phyloP scores from a whole-genome alignment of 805 yeast species.

The Kodamaea fukazawae region DNA sequence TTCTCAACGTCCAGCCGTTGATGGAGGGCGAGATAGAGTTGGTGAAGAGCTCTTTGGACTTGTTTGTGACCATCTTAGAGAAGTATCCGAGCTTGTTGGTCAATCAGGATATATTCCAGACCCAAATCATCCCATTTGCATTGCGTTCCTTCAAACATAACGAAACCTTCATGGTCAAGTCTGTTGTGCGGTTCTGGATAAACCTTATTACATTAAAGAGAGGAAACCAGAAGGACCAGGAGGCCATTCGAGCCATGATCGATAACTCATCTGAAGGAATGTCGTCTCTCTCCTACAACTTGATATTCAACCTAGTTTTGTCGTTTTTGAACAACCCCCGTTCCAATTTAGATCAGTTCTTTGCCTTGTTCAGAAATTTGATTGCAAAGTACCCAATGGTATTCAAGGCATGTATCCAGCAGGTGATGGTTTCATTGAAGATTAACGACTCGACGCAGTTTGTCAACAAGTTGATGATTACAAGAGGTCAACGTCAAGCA shows the following conservation, averaged over 20 bases:
- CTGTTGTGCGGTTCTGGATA: slow-evolving; percentile 57
- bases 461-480: slow-evolving; percentile 53
- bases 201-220: slow-evolving; percentile 44
- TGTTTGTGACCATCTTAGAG: slow-evolving; percentile 50
- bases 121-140: slow-evolving; percentile 25
- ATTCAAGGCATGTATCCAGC: slow-evolving; percentile 34
- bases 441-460: slow-evolving; percentile 23
- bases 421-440: slow-evolving; percentile 1
- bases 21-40: slow-evolving; percentile 59
- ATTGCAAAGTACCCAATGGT: slow-evolving; percentile 47
- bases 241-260: slow-evolving; percentile 21
- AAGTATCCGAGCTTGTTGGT: slow-evolving; percentile 49
- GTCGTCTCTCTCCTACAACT: slow-evolving; percentile 20
- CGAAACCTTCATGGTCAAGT: slow-evolving; percentile 56
- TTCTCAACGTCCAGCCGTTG: slow-evolving; percentile 30
- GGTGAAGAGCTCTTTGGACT: slow-evolving; percentile 48
- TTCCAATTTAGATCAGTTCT: slow-evolving; percentile 59
- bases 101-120: slow-evolving; percentile 22
- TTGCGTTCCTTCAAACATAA: slow-evolving; percentile 40
- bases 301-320: slow-evolving; percentile 26
- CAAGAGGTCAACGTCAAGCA: slow-evolving; percentile 65
- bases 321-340: slow-evolving; percentile 47
- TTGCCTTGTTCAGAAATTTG: slow-evolving; percentile 49
- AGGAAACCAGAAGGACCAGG: slow-evolving; percentile 44
- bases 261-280: slow-evolving; percentile 7